Conservation (phyloP, 352 stramenopile genomes). For the Globisporangium emineosum region DNA sequence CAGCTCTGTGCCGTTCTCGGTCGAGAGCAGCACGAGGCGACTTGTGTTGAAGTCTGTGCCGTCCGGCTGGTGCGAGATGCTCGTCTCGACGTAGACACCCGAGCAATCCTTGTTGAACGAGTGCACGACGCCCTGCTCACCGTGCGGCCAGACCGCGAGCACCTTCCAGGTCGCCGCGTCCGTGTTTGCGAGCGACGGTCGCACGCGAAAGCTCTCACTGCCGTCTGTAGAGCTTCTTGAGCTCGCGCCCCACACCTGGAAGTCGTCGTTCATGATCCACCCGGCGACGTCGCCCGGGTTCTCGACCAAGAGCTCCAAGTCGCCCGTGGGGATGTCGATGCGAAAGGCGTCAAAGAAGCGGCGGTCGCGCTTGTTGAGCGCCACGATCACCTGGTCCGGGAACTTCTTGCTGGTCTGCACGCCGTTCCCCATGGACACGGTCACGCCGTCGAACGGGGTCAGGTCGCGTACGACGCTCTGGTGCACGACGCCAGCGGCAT, state of each 20-base stretch:
- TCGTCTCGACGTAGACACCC: constrained; percentile 38
- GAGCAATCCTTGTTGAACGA: constrained; percentile 27
- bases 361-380: constrained; percentile 34
- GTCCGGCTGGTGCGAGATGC: constrained; percentile 23
- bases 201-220: constrained; percentile 28
- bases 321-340: constrained; percentile 27
- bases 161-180: constrained; percentile 27
- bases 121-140: constrained; percentile 25
- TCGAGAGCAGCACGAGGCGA: constrained; percentile 39
- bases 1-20: constrained; percentile 25
- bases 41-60: constrained; percentile 28
- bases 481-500: constrained; percentile 20
- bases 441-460: constrained; percentile 33
- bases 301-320: constrained; percentile 23
- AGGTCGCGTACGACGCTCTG: constrained; percentile 31
- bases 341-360: constrained; percentile 32
- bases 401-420: constrained; percentile 25
- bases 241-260: constrained; percentile 25
- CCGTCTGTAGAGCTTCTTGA: constrained; percentile 19
- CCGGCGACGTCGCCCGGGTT: constrained; percentile 30
- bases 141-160: constrained; percentile 35
- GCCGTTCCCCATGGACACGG: constrained; percentile 22
- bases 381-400: constrained; percentile 33
- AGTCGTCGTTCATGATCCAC: constrained; percentile 29
- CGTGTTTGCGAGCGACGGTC: constrained; percentile 16